Evolutionary conservation across 2,329 filamentous ascomycete genomes (phyloP), one percentile per base, ranked within the genome.

Genomic region (Ophiocordyceps camponoti-floridani): DNA sequence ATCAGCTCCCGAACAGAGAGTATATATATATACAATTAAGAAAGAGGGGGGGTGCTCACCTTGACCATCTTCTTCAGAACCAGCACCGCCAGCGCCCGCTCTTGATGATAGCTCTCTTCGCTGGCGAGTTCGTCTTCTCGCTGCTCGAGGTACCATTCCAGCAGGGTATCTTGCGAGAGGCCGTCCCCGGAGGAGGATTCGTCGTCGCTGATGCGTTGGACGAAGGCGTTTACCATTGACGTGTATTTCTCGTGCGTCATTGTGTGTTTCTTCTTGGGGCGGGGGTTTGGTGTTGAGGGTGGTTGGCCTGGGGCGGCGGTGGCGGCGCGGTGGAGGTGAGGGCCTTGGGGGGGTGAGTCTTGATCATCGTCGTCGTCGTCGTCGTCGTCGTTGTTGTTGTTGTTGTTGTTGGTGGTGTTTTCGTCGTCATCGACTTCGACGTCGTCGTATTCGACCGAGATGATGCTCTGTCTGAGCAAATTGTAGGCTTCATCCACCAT

Each of bases 231-330:
- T 47, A 94, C 76, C 61, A 96, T 94, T 56, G 76, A 73, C 59
- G 89, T 84, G 63, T 94, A 98, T 62, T 94, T 91, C 56, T 96
- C 89, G 56, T 93, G 93, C 4, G 87, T 93, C 57, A 98, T 89
- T 55, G 87, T 91, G 45, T 84, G 91, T 65, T 82, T 87, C 52
- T 71, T 68, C 43, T 68, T 38, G n/a, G n/a, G 16, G 14, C 9
- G n/a, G 16, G 14, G n/a, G n/a, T 6, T 37, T 16, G 14, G 14
- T 2, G 9, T n/a, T 8, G 35, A 18, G 4, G 35, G 18, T 6
- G 13, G 3, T 5, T 18, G 45, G 12, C 45, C 61, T 45, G 5
- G 23, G 23, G 23, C 23, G 23, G 23, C 23, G 23, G 23, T 23
- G 23, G 23, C 23, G 23, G 23, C 23, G 23, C 23, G 23, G 23